Percentiles rank a stretch among this genome's conserved stretches.
Conservation (phyloP, 2,329 filamentous ascomycete species). For the Fusarium sp. region DNA sequence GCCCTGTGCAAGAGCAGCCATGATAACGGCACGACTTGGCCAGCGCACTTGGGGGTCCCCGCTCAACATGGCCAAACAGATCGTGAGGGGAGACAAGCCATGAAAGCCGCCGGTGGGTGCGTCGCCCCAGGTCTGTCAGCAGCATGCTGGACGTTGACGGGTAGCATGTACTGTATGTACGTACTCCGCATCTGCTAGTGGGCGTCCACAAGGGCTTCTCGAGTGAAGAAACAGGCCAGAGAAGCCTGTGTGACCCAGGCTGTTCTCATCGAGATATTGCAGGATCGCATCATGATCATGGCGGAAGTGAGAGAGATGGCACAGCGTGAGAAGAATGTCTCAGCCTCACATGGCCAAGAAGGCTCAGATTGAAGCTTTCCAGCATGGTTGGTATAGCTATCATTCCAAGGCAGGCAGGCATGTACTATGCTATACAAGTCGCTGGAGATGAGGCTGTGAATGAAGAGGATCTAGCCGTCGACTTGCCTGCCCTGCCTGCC, state of each 20-base stretch:
- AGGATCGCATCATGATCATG: constrained; percentile 42
- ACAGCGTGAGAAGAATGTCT: constrained; percentile 16
- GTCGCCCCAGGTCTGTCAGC: constrained; percentile 39
- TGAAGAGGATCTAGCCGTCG: constrained; percentile 41
- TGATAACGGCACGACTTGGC: constrained; percentile 45
- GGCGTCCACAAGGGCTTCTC: constrained; percentile 37
- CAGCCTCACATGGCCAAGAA: constrained; percentile 12
- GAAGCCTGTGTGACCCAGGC: constrained; percentile 37
- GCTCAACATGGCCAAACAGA: constrained; percentile 43
- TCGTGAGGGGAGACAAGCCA: constrained; percentile 40
- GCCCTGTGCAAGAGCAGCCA: constrained; percentile 24
- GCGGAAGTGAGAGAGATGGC: constrained; percentile 23
- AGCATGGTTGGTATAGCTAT: neutral
- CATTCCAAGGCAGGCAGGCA: neutral
- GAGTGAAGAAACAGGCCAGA: constrained; percentile 26
- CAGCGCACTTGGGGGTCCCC: constrained; percentile 43
- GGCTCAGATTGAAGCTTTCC: neutral
- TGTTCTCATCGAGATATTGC: constrained; percentile 43
- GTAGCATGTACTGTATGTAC: constrained; percentile 39
- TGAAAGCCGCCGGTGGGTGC: constrained; percentile 39
- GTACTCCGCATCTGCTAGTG: constrained; percentile 44
- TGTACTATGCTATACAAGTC: constrained; percentile 6
- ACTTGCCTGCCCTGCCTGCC: constrained; percentile 39
- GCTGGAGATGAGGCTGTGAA: constrained; percentile 15
- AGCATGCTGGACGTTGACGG: constrained; percentile 34